Conservation (phyloP, 176 grass and related monocot species). For the Pontederia paniculata region DNA sequence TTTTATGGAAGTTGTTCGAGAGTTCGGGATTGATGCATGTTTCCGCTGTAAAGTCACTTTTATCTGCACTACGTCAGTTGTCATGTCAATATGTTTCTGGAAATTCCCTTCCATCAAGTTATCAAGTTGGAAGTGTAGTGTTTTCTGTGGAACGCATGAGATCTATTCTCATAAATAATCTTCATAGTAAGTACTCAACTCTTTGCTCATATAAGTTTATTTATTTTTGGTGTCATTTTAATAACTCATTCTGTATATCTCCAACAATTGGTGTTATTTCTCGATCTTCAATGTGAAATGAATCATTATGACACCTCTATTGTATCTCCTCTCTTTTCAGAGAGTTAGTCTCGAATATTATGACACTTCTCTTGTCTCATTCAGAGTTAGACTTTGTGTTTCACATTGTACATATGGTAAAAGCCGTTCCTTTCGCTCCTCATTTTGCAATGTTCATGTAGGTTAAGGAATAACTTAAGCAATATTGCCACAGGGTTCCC, state of each 20-base stretch:
- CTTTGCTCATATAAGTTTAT: not conserved
- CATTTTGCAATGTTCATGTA: too few species aligned
- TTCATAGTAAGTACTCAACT: slow-evolving; percentile 42
- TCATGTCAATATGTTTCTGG: slow-evolving; percentile 79
- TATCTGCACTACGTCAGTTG: slow-evolving; percentile 82
- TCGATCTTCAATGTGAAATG: too few species aligned
- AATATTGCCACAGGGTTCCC: too few species aligned
- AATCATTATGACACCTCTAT: too few species aligned
- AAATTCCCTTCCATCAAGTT: slow-evolving; percentile 45
- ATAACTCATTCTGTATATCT: not conserved
- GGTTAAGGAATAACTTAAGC: too few species aligned
- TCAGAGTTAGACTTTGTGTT: too few species aligned
- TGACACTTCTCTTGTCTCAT: too few species aligned
- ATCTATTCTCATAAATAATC: slow-evolving; percentile 85
- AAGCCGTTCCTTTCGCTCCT: too few species aligned
- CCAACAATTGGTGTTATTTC: not conserved
- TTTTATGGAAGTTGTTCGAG: slow-evolving; percentile 83
- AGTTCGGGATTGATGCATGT: slow-evolving; percentile 93
- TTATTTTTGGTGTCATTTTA: not conserved
- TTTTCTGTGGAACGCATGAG: slow-evolving; percentile 93
- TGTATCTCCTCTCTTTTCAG: too few species aligned
- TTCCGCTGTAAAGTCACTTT: slow-evolving; percentile 83
- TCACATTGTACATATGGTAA: too few species aligned
- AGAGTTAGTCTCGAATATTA: too few species aligned
- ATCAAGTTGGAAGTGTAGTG: slow-evolving; percentile 66